phyloP scores from a whole-genome alignment of 2,329 filamentous ascomycete genomes.

The Byssochlamys sp. region DNA sequence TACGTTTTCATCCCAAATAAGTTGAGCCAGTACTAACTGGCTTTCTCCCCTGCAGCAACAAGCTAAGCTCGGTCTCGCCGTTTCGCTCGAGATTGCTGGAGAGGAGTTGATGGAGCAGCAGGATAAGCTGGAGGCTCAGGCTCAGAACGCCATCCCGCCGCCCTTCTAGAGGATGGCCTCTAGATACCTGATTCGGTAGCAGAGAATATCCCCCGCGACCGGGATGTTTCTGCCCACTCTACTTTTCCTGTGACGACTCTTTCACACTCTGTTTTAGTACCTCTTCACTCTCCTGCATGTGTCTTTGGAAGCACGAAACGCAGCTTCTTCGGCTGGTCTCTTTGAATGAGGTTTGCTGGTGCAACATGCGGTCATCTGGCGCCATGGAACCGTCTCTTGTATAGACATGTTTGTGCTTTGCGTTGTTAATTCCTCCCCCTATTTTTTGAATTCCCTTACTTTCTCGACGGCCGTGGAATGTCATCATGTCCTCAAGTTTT shows the following conservation, averaged over 20 bases:
- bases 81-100: constrained; percentile 76
- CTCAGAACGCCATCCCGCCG: constrained; percentile 37
- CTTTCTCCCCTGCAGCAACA: constrained; percentile 55
- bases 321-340: constrained; percentile 21
- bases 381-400: constrained; percentile 29
- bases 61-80: constrained; percentile 86
- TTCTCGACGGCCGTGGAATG: background rate
- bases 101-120: constrained; percentile 84
- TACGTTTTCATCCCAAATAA: constrained; percentile 1
- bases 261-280: constrained; percentile 36
- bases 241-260: constrained; percentile 19
- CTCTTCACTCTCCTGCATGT: constrained; percentile 28
- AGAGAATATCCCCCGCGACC: background rate
- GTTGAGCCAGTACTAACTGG: constrained; percentile 2
- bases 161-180: constrained; percentile 35
- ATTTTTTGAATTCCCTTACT: constrained; percentile 8
- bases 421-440: constrained; percentile 7
- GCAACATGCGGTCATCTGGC: constrained; percentile 27
- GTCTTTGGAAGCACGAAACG: constrained; percentile 24
- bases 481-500: background rate
- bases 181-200: constrained; percentile 4
- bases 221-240: constrained; percentile 6
- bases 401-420: constrained; percentile 26
- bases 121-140: constrained; percentile 40
- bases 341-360: constrained; percentile 24